Evolutionary conservation across 2,329 filamentous ascomycete species (phyloP), one percentile per base, ranked within the genome.

Genomic region (Colletotrichum filicis): DNA sequence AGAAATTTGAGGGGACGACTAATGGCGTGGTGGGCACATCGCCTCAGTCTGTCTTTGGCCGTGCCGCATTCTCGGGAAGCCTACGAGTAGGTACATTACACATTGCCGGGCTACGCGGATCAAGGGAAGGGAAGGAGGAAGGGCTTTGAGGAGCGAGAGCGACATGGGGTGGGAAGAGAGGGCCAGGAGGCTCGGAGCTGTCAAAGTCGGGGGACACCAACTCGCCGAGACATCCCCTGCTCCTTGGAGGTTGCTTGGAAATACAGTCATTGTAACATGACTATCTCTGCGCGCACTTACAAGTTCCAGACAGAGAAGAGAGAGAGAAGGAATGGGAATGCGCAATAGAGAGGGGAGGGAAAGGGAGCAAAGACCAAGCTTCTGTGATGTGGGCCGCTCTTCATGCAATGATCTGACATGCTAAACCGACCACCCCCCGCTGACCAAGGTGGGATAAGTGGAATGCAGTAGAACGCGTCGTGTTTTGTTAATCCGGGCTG

Each of bases 331-430:
- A 37, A n/a, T n/a, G 26, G 56, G 63, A 42, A 2, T 1, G 16
- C 37, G 12, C 24, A 49, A 19, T 6, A 49, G 49, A 32, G 26
- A 26, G 30, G 22, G 9, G 55, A 55, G 22, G 8, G 30, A 9
- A 49, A 46, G 53, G 22, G 55, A 58, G 37, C 35, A 22, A 63
- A 52, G 42, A 63, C 53, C 58, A 72, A 72, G 69, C 69, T 72
- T 72, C 69, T 58, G 49, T 59, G 58, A 8, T 16, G 60, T 72
- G 69, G 65, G 26, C 28, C 59, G 26, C 32, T 8, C 42, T 58
- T 72, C 69, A 63, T 72, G 69, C 65, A 63, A 62, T 63, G 69
- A 68, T 72, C 69, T 72, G 69, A 69, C 69, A 69, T 72, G 42
- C 42, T 49, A 49, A 49, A 49, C 42, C 19, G 37, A 42, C 59